Conservation (phyloP, 805 yeast genomes). For the Kodamaea neixiangensis region DNA sequence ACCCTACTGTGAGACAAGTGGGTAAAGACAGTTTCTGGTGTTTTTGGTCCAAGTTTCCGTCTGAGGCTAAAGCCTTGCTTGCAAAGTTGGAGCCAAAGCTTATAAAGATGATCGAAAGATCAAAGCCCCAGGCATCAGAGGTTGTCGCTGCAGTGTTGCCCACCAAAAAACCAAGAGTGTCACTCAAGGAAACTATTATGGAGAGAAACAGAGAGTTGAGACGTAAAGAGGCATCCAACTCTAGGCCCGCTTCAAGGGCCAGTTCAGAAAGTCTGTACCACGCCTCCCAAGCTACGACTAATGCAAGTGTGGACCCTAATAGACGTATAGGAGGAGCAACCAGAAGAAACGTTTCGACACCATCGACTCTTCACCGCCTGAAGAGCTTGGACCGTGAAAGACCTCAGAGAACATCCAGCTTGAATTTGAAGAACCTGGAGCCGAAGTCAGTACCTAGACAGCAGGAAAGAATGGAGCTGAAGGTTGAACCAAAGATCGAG, state of each 20-base stretch:
- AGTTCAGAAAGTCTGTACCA: slow-evolving; percentile 7
- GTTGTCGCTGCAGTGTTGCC: slow-evolving; percentile 7
- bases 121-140: slow-evolving; percentile 11
- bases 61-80: slow-evolving; percentile 45
- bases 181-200: slow-evolving; percentile 49
- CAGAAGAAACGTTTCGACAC: slow-evolving; percentile 1
- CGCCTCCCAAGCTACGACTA: neutral
- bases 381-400: neutral
- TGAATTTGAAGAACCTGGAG: slow-evolving; percentile 1
- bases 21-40: slow-evolving; percentile 79
- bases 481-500: too few species aligned
- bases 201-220: slow-evolving; percentile 45
- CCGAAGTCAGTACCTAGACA: neutral
- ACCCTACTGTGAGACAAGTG: slow-evolving; percentile 73
- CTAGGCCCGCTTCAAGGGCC: slow-evolving; percentile 25
- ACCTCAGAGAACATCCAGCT: slow-evolving; percentile 1
- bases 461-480: too few species aligned
- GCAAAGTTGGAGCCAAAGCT: slow-evolving; percentile 16
- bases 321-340: slow-evolving; percentile 10
- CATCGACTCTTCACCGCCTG: neutral
- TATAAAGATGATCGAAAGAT: slow-evolving; percentile 15
- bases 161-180: slow-evolving; percentile 37
- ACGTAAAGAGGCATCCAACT: slow-evolving; percentile 16
- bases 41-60: slow-evolving; percentile 55
- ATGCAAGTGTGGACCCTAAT: neutral